Base-by-base conservation (phyloP, 306 rosid genomes). In the Amphicarpaea edgeworthii region DNA sequence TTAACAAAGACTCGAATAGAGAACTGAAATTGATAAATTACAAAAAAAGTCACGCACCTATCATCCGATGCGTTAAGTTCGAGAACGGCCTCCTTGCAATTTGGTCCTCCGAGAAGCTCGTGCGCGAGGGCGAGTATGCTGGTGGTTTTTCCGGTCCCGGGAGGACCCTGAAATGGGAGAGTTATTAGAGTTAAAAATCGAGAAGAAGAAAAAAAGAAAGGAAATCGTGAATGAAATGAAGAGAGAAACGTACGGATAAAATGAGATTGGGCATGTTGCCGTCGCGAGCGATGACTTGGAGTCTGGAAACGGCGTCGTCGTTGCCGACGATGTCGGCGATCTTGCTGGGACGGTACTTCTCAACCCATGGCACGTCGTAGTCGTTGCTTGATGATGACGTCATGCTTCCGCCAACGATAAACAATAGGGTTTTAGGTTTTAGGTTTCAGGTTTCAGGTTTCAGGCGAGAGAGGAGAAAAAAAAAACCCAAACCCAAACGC, bases 1-100 rank as follows among this genome's bases (percentile, higher is more conserved):
- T 62, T 47, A 37, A 7, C 10, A 70, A 0, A 7, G 7, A 8
- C 23, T 23, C 2, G 14, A 20, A 19, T 19, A 20, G 20, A 6
- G 1, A 19, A 16, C 3, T 2, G 42, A 78, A 78, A 23, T 2
- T 3, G 32, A 9, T 4, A 45, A 47, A 4, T 0, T 7, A 0
- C 2, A 26, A 50, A 61, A 38, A 40, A 61, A 70, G n/a, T n/a
- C n/a, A 37, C 1, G 5, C 47, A 74, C 97, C 98, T 89, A 73
- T 94, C 98, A 83, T 94, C 97, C 12, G 98, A 94, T 12, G 98
- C 98, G 72, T 94, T 94, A 6, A 94, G 87, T 82, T 94, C 98
- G 14, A 90, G 86, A 82, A 94, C 98, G 45, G 90, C 98, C 84
- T 95, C 98, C 81, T 84, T 95, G 63, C 76, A 95, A 79, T 86